These are phyloP conservation scores for Ceratocystiopsis sp. DNA, from an alignment of 2,329 filamentous ascomycete species.

Conservation along the genomic window DNA sequence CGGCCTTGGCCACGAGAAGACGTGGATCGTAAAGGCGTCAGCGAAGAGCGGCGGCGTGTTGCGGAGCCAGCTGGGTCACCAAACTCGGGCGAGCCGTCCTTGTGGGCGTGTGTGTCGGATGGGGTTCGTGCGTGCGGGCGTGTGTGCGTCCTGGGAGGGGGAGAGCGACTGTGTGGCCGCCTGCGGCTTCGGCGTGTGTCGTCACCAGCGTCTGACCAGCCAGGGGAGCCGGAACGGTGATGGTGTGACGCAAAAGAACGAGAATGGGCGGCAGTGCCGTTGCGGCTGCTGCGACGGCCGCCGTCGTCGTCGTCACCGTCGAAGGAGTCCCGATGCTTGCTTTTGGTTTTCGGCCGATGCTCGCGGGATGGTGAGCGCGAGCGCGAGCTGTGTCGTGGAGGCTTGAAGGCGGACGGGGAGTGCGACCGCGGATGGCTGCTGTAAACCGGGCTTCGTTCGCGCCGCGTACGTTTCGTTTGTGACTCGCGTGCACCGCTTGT, in stretches of 20 bases:
- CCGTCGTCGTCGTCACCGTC: constrained; percentile 1
- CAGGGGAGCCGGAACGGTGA: constrained; percentile 14
- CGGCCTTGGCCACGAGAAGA: no score
- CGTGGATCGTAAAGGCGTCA: no score
- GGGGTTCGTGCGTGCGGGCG: no score
- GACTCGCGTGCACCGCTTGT: neutral
- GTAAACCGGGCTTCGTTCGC: constrained; percentile 4
- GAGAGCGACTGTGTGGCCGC: neutral
- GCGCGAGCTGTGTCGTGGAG: neutral
- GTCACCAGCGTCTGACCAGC: constrained; percentile 3
- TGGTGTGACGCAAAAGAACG: constrained; percentile 3
- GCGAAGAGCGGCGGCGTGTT: no score
- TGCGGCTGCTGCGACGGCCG: neutral
- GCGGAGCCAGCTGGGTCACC: no score
- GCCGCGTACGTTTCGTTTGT: neutral
- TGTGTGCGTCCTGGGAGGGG: no score
- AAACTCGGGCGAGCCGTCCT: no score
- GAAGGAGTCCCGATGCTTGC: constrained; percentile 4
- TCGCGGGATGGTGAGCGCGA: constrained; percentile 9
- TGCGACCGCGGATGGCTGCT: no score
- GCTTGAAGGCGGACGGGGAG: no score
- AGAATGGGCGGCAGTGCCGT: no score
- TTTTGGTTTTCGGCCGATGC: constrained; percentile 10
- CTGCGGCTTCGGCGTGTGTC: neutral
- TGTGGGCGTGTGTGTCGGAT: no score